Conservation (phyloP, 1,284 basidiomycete genomes). For the Takashimella tepidaria region DNA sequence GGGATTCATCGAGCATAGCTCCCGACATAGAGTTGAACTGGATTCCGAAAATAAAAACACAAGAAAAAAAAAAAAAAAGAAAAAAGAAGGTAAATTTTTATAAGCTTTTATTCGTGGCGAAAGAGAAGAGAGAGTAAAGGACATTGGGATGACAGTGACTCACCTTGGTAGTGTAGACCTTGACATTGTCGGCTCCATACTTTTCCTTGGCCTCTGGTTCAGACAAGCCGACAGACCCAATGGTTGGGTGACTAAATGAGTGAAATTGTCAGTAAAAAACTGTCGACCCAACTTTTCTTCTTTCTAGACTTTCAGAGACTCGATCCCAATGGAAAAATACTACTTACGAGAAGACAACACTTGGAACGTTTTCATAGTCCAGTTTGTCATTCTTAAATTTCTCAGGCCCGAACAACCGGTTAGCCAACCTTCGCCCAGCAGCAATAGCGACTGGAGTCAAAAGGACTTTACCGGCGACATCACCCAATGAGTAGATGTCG, state of each 20-base stretch:
- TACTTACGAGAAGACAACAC: slow-evolving; percentile 86
- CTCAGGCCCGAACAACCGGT: slow-evolving; percentile 81
- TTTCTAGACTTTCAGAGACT: neutral
- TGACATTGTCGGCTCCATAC: slow-evolving; percentile 78
- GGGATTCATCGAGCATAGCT: slow-evolving; percentile 72
- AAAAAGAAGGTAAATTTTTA: no score
- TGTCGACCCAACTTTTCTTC: slow-evolving; percentile 1
- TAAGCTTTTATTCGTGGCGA: no score
- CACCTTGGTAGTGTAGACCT: slow-evolving; percentile 69
- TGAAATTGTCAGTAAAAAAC: slow-evolving; percentile 6
- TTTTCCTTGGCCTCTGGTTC: slow-evolving; percentile 83
- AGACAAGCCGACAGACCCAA: slow-evolving; percentile 85
- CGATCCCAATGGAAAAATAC: neutral
- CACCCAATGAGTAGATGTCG: slow-evolving; percentile 78
- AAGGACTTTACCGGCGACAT: slow-evolving; percentile 84
- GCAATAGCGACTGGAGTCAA: slow-evolving; percentile 99
- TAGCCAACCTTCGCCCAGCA: slow-evolving; percentile 81
- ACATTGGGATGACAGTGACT: slow-evolving; percentile 8
- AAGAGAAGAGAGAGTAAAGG: neutral
- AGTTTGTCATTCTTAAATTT: slow-evolving; percentile 84
- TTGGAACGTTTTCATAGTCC: slow-evolving; percentile 84
- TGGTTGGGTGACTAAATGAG: slow-evolving; percentile 69
- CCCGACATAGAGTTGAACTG: slow-evolving; percentile 78
- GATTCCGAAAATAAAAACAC: no score
- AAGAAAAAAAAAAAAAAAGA: no score